phyloP scores from a whole-genome alignment of 1,284 basidiomycete genomes.

The Cryptococcus sp. region DNA sequence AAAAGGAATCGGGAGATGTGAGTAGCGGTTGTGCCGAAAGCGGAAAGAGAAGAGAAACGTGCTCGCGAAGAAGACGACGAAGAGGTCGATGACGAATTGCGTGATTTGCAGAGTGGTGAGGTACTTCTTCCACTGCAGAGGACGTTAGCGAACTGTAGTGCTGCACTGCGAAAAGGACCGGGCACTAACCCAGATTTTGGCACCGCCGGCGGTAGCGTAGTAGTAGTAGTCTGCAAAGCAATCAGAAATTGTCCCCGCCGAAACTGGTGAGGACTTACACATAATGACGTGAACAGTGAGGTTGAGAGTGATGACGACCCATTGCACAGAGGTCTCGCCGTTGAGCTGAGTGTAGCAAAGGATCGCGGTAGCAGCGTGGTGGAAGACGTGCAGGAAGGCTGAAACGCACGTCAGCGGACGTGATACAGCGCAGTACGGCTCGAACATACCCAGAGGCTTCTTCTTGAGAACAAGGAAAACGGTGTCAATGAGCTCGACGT shows the following conservation, averaged over 20 bases:
- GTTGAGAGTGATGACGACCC: slow-evolving; percentile 94
- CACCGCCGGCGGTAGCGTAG: slow-evolving; percentile 92
- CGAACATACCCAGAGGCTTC: slow-evolving; percentile 79
- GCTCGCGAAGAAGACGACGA: slow-evolving; percentile 91
- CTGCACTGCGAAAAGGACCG: not conserved
- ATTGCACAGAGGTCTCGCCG: slow-evolving; percentile 92
- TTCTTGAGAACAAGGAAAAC: slow-evolving; percentile 98
- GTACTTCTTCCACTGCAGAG: slow-evolving; percentile 60
- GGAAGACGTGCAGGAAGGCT: slow-evolving; percentile 98
- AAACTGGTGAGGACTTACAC: slow-evolving; percentile 65
- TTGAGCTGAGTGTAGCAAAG: slow-evolving; percentile 93
- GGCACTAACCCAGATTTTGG: slow-evolving; percentile 82
- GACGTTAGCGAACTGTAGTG: slow-evolving; percentile 13
- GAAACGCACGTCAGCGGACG: slow-evolving; percentile 3
- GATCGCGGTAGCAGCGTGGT: slow-evolving; percentile 96
- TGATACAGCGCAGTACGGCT: too few species aligned
- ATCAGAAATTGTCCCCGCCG: not conserved
- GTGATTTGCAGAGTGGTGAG: slow-evolving; percentile 93
- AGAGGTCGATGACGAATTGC: slow-evolving; percentile 90
- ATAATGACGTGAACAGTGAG: slow-evolving; percentile 95
- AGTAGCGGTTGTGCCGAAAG: slow-evolving; percentile 67
- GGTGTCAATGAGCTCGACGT: slow-evolving; percentile 90
- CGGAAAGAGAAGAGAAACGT: slow-evolving; percentile 53
- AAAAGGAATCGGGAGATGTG: slow-evolving; percentile 58
- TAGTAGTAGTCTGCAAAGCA: slow-evolving; percentile 87